These are phyloP conservation scores for Halteria grandinella DNA, from an alignment of 73 alveolate genomes.

Conservation along the genomic window DNA sequence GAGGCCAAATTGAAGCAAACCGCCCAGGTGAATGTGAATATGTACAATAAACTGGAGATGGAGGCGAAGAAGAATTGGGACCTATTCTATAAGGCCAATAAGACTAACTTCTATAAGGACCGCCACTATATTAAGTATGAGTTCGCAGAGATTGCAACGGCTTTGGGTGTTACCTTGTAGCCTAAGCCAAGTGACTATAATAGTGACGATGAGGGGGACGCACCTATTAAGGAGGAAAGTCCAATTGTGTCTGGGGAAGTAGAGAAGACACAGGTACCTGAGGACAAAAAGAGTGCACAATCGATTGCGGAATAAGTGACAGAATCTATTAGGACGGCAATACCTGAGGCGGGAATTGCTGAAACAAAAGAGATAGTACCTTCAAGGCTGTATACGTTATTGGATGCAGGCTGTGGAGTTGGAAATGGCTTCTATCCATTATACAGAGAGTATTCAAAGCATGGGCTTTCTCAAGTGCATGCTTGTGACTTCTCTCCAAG, in stretches of 20 bases:
- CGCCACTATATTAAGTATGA: constrained; percentile 89
- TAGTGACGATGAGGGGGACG: too few relatives aligned
- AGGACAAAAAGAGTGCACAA: too few relatives aligned
- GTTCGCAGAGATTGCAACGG: too few relatives aligned
- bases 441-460: constrained; percentile 55
- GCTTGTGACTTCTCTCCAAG: constrained; percentile 89
- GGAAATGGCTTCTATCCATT: constrained; percentile 95
- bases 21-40: too few relatives aligned
- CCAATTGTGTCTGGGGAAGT: too few relatives aligned
- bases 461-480: constrained; percentile 65
- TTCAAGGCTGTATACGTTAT: constrained; percentile 61
- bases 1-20: constrained; percentile 62
- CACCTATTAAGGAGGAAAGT: too few relatives aligned
- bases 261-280: too few relatives aligned
- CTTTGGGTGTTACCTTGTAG: too few relatives aligned
- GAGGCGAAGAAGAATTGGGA: constrained; percentile 89
- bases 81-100: constrained; percentile 85
- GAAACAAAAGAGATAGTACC: too few relatives aligned
- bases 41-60: constrained; percentile 71
- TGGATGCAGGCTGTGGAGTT: constrained; percentile 96
- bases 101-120: constrained; percentile 87
- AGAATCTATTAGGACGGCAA: too few relatives aligned
- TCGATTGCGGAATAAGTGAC: neutral
- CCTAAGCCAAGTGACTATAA: too few relatives aligned
- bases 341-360: too few relatives aligned